Conservation (phyloP, 2,329 filamentous ascomycete genomes). For the Fusarium oligoseptatum region DNA sequence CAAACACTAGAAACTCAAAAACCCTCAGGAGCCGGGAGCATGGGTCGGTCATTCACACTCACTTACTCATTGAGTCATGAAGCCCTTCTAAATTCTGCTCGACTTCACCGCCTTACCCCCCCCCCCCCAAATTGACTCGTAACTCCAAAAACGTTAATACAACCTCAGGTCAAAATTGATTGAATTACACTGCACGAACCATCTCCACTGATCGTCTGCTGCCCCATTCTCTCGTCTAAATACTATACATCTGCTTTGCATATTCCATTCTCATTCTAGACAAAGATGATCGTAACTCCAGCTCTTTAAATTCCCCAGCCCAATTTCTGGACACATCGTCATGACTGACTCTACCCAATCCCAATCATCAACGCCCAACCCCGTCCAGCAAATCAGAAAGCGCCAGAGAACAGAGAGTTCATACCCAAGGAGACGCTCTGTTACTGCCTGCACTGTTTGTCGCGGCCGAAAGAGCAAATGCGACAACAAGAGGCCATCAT, state of each 20-base stretch:
- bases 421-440: neutral
- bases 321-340: neutral
- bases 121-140: no score
- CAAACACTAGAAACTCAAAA: neutral
- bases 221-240: conserved; percentile 1
- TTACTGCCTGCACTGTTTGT: neutral
- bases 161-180: neutral
- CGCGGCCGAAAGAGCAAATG: conserved; percentile 1
- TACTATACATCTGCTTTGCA: neutral
- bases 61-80: neutral
- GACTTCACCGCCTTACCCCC: neutral
- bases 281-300: neutral
- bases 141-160: neutral
- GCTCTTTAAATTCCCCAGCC: neutral
- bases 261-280: neutral
- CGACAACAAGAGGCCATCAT: conserved; percentile 5
- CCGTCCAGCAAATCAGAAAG: neutral
- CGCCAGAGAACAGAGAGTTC: conserved; percentile 1
- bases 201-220: conserved; percentile 1
- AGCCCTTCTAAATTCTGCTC: neutral
- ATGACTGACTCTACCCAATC: neutral
- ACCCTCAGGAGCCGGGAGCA: neutral
- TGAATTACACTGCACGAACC: neutral
- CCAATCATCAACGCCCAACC: neutral
- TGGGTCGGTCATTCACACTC: neutral